A percentile compares a stretch with the other conserved stretches of the same genome.
These are phyloP conservation scores for Cerrena zonata DNA, from an alignment of 1,284 basidiomycete species.

Conservation along the genomic window DNA sequence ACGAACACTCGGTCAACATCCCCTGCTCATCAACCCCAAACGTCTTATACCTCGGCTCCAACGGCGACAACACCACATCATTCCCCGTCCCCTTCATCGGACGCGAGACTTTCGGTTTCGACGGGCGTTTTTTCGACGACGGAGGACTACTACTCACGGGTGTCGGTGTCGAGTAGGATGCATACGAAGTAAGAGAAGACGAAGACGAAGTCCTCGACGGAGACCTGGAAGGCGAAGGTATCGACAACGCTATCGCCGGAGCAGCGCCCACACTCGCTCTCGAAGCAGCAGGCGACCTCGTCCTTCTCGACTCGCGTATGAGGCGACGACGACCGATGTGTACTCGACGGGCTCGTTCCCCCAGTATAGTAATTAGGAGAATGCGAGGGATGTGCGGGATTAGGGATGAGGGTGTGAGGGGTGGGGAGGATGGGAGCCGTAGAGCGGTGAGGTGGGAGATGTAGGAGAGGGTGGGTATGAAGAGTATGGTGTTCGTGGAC, in stretches of 20 bases:
- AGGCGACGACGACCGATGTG: no score
- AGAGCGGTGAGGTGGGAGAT: no score
- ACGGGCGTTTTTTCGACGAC: background rate
- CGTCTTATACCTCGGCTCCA: conserved; percentile 21
- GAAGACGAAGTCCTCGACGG: conserved; percentile 14
- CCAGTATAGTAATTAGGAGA: no score
- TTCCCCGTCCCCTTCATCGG: conserved; percentile 16
- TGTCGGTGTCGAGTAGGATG: conserved; percentile 9
- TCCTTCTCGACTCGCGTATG: no score
- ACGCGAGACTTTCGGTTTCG: conserved; percentile 5
- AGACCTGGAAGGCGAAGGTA: conserved; percentile 10
- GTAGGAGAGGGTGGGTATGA: background rate
- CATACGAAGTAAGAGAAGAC: conserved; percentile 9
- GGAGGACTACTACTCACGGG: background rate
- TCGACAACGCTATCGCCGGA: no score
- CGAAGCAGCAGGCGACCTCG: no score
- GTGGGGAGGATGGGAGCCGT: no score
- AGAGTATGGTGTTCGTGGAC: conserved; percentile 3
- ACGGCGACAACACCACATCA: conserved; percentile 12
- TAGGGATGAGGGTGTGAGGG: no score
- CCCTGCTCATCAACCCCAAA: conserved; percentile 17
- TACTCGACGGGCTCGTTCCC: no score
- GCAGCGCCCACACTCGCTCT: no score
- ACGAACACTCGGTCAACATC: conserved; percentile 16
- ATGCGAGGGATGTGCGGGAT: no score